Percentiles rank a stretch among this genome's conserved stretches.
Evolutionary conservation across 495 filamentous ascomycete species (phyloP).

Genomic region (Penicillium samsonianum): DNA sequence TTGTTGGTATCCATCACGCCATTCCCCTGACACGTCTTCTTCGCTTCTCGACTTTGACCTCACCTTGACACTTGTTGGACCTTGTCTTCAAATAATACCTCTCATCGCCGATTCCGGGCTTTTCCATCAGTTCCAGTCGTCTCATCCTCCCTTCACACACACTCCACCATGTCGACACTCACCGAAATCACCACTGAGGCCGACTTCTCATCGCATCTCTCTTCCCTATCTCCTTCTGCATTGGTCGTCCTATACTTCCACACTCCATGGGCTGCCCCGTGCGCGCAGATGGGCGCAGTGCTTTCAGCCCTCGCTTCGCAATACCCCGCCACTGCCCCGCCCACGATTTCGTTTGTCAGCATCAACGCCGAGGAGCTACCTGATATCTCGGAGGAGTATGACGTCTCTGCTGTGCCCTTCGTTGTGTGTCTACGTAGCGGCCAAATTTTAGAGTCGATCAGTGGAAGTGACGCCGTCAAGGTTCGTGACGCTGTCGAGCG

Average conservation of each 20-base stretch:
- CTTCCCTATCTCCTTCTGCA: slow-evolving; percentile 62
- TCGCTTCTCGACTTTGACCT: neutral
- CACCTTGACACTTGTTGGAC: neutral
- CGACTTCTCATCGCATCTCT: slow-evolving; percentile 65
- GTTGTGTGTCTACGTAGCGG: slow-evolving; percentile 75
- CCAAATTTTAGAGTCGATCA: slow-evolving; percentile 74
- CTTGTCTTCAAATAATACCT: neutral
- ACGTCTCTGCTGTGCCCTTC: slow-evolving; percentile 91
- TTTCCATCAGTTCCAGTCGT: slow-evolving; percentile 14
- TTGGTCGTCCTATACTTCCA: slow-evolving; percentile 89
- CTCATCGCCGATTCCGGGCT: neutral
- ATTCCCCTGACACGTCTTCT: slow-evolving; percentile 10
- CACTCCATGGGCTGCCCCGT: slow-evolving; percentile 95
- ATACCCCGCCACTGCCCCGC: slow-evolving; percentile 67
- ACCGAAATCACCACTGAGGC: slow-evolving; percentile 68
- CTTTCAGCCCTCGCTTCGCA: slow-evolving; percentile 80
- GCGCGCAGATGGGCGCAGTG: slow-evolving; percentile 88
- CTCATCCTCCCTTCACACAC: slow-evolving; percentile 14
- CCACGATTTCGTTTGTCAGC: slow-evolving; percentile 74
- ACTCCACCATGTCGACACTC: slow-evolving; percentile 64
- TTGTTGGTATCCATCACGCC: slow-evolving; percentile 25
- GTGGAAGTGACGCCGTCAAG: slow-evolving; percentile 81
- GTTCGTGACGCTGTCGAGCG: slow-evolving; percentile 81
- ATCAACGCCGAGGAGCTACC: slow-evolving; percentile 88
- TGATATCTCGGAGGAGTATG: slow-evolving; percentile 84